These are phyloP conservation scores for Cutaneotrichosporon cutaneum DNA, from an alignment of 1,284 basidiomycete genomes.

Conservation along the genomic window DNA sequence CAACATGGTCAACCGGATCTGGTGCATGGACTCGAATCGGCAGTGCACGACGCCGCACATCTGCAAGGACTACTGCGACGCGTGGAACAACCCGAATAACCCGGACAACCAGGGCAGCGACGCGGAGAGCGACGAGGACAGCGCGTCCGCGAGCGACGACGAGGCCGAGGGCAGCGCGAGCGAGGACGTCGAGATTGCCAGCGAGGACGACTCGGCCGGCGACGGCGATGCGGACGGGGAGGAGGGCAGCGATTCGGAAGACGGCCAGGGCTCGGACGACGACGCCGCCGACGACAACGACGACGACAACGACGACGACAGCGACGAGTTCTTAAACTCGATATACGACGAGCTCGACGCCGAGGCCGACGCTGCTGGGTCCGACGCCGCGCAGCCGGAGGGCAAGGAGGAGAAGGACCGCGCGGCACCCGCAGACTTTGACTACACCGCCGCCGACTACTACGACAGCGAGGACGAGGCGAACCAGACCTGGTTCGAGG, in stretches of 20 bases:
- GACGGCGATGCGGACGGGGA: neutral
- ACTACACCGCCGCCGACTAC: neutral
- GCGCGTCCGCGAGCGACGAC: neutral
- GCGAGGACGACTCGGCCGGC: too few species aligned
- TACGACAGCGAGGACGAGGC: neutral
- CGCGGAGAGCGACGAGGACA: neutral
- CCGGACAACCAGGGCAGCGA: neutral
- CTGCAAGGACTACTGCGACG: conserved; percentile 10
- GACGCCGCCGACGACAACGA: neutral
- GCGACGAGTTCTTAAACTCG: neutral
- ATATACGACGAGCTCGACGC: neutral
- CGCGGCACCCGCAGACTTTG: neutral
- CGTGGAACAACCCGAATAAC: conserved; percentile 6
- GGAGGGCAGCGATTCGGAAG: too few species aligned
- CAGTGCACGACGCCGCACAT: conserved; percentile 4
- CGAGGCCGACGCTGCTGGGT: neutral
- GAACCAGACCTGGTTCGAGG: conserved; percentile 11
- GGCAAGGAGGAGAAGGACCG: neutral
- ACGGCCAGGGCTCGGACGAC: too few species aligned
- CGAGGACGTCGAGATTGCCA: neutral
- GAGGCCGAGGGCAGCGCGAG: neutral
- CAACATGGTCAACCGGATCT: conserved; percentile 9
- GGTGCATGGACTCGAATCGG: conserved; percentile 8
- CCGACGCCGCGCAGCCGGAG: neutral
- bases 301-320: neutral